These are phyloP conservation scores for Pseudogymnoascus sp. DNA, from an alignment of 2,329 filamentous ascomycete species.

Conservation along the genomic window DNA sequence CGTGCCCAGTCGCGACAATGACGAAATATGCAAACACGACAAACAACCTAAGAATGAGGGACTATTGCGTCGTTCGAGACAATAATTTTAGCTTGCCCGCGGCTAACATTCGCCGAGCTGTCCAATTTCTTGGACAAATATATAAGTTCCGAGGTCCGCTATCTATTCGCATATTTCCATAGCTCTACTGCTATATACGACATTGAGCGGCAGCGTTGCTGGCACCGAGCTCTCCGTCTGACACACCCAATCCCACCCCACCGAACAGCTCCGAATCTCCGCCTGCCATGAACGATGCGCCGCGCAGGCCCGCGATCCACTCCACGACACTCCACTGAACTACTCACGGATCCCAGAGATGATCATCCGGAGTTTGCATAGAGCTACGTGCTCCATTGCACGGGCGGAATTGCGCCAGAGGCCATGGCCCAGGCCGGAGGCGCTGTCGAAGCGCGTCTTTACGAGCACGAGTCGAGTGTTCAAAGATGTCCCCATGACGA, in stretches of 20 bases:
- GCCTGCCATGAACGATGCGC: background rate
- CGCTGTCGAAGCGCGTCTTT: slow-evolving; percentile 23
- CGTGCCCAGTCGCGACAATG: background rate
- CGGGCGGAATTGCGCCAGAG: slow-evolving; percentile 18
- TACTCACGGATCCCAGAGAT: slow-evolving; percentile 15
- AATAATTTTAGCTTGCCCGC: slow-evolving; percentile 21
- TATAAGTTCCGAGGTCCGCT: background rate
- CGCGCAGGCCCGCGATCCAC: background rate
- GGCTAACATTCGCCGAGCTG: background rate
- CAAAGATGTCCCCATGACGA: slow-evolving; percentile 18
- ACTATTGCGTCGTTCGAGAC: slow-evolving; percentile 38
- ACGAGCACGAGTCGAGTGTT: slow-evolving; percentile 21
- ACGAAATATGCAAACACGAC: slow-evolving; percentile 2
- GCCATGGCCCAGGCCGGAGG: slow-evolving; percentile 18
- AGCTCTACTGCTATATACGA: background rate
- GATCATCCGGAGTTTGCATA: slow-evolving; percentile 23
- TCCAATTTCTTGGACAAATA: background rate
- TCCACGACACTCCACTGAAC: background rate
- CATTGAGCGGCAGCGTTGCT: background rate
- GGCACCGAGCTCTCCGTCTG: background rate
- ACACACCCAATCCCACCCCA: background rate
- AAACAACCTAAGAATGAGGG: background rate
- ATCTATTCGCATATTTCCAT: background rate
- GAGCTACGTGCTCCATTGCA: slow-evolving; percentile 23
- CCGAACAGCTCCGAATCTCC: slow-evolving; percentile 7